Conservation (phyloP, 2,329 filamentous ascomycete species). For the Diaporthe batatas region DNA sequence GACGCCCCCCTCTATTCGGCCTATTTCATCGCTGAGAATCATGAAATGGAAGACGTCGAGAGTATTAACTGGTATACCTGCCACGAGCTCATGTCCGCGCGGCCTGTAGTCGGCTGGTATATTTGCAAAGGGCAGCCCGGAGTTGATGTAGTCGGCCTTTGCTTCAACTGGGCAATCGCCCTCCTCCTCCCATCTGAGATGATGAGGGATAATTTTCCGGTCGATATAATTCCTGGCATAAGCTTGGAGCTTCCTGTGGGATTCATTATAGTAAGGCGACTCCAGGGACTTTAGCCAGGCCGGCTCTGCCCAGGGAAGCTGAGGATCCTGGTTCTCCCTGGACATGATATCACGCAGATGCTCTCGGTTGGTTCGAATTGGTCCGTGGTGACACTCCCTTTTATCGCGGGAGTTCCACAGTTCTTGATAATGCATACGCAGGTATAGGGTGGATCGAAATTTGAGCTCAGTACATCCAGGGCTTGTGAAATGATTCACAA, state of each 20-base stretch:
- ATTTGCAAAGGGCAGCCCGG: slow-evolving; percentile 51
- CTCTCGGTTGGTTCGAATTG: neutral
- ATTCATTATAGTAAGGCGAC: slow-evolving; percentile 71
- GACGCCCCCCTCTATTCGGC: slow-evolving; percentile 65
- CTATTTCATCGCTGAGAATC: slow-evolving; percentile 54
- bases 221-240: slow-evolving; percentile 71
- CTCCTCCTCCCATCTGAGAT: slow-evolving; percentile 72
- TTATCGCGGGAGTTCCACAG: neutral
- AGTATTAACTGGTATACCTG: slow-evolving; percentile 53
- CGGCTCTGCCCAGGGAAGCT: slow-evolving; percentile 47
- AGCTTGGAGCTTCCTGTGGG: slow-evolving; percentile 68
- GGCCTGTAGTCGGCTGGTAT: slow-evolving; percentile 54
- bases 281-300: slow-evolving; percentile 45
- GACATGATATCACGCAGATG: neutral
- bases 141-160: slow-evolving; percentile 50
- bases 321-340: neutral
- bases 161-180: slow-evolving; percentile 61
- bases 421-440: neutral
- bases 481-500: neutral
- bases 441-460: neutral
- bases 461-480: neutral
- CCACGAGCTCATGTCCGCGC: slow-evolving; percentile 55
- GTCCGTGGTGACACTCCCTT: neutral
- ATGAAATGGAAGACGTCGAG: slow-evolving; percentile 55
- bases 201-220: slow-evolving; percentile 66